These are phyloP conservation scores for Pichia norvegensis DNA, from an alignment of 1,139 yeast species.

Conservation along the genomic window DNA sequence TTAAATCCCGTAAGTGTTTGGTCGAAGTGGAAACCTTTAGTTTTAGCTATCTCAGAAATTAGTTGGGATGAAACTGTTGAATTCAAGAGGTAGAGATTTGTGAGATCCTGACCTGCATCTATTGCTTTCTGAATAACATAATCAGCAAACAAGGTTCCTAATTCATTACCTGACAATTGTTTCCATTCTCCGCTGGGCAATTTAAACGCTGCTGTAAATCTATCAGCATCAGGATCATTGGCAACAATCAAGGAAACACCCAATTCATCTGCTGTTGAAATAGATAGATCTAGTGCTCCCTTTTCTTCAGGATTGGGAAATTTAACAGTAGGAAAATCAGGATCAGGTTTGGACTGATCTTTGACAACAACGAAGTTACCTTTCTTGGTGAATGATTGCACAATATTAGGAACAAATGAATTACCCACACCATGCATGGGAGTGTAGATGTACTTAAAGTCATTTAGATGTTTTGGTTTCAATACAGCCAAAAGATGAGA, in stretches of 20 bases:
- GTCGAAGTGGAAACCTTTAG: constrained; percentile 51
- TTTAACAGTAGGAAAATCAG: constrained; percentile 72
- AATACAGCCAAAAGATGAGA: constrained; percentile 30
- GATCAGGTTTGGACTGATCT: constrained; percentile 71
- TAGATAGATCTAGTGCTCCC: constrained; percentile 79
- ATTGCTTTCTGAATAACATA: constrained; percentile 34
- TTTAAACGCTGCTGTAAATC: constrained; percentile 73
- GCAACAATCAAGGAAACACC: constrained; percentile 57
- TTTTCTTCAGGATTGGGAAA: constrained; percentile 96
- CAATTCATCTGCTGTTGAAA: constrained; percentile 42
- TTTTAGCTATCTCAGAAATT: constrained; percentile 59
- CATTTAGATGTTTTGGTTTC: constrained; percentile 15
- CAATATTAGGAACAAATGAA: constrained; percentile 34
- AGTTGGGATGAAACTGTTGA: constrained; percentile 91
- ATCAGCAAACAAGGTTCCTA: constrained; percentile 78
- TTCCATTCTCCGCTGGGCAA: constrained; percentile 44
- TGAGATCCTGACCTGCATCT: constrained; percentile 20
- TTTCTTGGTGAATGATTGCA: constrained; percentile 6
- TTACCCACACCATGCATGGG: constrained; percentile 95
- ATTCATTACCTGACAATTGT: constrained; percentile 86
- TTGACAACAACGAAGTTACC: constrained; percentile 32
- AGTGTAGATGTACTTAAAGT: constrained; percentile 62
- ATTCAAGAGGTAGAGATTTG: constrained; percentile 56
- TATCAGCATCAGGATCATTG: constrained; percentile 94
- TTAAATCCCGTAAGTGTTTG: constrained; percentile 95